A percentile compares a stretch with the other conserved stretches of the same genome.
phyloP scores from a whole-genome alignment of 257 asterid genomes.

The Misopates orontium region DNA sequence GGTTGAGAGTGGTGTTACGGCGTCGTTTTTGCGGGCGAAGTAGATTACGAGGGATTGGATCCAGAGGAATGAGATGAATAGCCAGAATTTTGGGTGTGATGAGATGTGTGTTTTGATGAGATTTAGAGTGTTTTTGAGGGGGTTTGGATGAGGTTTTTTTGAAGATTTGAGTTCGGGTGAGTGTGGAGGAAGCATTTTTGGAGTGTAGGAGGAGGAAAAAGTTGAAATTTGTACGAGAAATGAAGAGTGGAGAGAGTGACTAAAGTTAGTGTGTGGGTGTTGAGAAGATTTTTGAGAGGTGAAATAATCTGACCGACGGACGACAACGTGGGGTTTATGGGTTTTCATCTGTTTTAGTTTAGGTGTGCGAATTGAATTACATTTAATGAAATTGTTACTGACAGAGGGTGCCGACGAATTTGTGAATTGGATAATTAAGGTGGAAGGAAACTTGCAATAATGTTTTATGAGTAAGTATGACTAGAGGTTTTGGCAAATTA shows the following conservation, averaged over 20 bases:
- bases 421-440: neutral
- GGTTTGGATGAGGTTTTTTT: constrained; percentile 37
- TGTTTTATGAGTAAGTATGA: no score
- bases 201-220: neutral
- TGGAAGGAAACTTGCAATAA: neutral
- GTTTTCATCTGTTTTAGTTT: neutral
- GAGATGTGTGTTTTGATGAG: constrained; percentile 40
- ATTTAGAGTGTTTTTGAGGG: constrained; percentile 25
- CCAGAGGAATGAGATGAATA: constrained; percentile 60
- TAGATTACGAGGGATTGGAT: constrained; percentile 52
- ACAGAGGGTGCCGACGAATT: neutral
- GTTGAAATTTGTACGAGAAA: neutral
- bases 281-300: constrained; percentile 13
- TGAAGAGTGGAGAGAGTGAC: neutral
- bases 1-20: neutral
- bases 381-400: neutral
- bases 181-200: constrained; percentile 34
- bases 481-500: no score
- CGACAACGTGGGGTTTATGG: constrained; percentile 12
- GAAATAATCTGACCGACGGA: constrained; percentile 32
- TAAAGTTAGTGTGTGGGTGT: no score
- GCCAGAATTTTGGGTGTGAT: constrained; percentile 64
- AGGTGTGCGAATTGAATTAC: neutral
- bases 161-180: constrained; percentile 34
- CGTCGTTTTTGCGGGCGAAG: constrained; percentile 36